Conservation (phyloP, 2,329 filamentous ascomycete genomes). For the Colletotrichum camelliae region DNA sequence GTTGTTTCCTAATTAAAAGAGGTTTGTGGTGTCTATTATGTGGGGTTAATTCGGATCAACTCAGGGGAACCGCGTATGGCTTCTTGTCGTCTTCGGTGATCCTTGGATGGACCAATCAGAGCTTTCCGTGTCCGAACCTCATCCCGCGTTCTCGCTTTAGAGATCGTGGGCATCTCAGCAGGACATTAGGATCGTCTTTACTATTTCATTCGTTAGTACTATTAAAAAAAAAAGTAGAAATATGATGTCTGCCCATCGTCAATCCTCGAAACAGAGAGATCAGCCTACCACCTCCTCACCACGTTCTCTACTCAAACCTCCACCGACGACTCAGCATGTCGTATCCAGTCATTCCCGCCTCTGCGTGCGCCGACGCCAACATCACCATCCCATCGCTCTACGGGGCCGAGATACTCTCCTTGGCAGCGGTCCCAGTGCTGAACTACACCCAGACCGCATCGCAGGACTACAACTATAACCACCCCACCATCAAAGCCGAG, state of each 20-base stretch:
- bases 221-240: not conserved
- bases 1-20: not conserved
- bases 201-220: fast-evolving
- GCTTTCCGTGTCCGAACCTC: not conserved
- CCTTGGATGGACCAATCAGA: not conserved
- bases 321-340: not conserved
- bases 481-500: constrained; percentile 1
- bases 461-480: not conserved
- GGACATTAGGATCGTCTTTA: not conserved
- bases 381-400: not conserved
- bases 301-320: not conserved
- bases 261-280: fast-evolving
- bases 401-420: constrained; percentile 16
- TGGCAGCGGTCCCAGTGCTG: constrained; percentile 8
- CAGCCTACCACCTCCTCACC: not conserved
- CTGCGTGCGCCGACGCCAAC: not conserved
- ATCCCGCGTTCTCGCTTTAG: not conserved
- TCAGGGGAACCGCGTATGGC: not conserved
- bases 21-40: not conserved
- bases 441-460: constrained; percentile 18
- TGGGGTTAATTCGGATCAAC: not conserved
- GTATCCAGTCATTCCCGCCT: not conserved
- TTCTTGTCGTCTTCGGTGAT: not conserved
- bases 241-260: not conserved
- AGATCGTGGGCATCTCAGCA: not conserved